Evolutionary conservation across 2,329 filamentous ascomycete species (phyloP), one percentile per base, ranked within the genome.

Genomic region (Dothideomycetes sp.): DNA sequence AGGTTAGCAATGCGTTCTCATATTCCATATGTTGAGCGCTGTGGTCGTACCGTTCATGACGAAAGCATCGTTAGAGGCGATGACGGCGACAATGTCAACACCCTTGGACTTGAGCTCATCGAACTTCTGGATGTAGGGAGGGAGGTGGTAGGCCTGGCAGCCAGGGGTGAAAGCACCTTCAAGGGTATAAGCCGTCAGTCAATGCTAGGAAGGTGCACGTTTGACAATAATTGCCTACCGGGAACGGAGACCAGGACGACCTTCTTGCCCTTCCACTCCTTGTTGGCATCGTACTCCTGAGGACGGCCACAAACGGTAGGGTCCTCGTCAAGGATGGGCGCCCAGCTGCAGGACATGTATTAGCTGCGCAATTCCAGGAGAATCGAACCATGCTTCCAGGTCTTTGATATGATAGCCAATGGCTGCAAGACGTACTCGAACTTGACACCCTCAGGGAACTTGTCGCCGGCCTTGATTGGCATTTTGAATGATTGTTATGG

Each of bases 141-240:
- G 82, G 45, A 94, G 69, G 68, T 94, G 86, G 60, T 73, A 72
- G 55, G 77, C 81, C 52, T 84, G 81, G 76, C 87, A 94, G 53
- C 83, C 83, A 19, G 86, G 85, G 31, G 85, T 93, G 73, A 93
- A 93, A 52, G 84, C 84, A 50, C 81, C 79, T 63, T 67, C 70
- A 38, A 19, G 8, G 9, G 3, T 3, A 24, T 17, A 22, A 3
- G 31, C 15, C 19, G 27, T 36, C 10, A 35, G 31, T 33, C 11
- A 41, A 41, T 24, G 49, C 50, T 15, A 8, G 31, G 7, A 15
- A 18, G 5, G 16, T 29, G 7, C 22, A 22, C 3, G 18, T n/a
- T 36, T 19, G n/a, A n/a, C n/a, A n/a, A n/a, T n/a, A 7, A 34
- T 19, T 15, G 54, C 58, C 37, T 47, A 66, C 78, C 79, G 18